Base-by-base conservation (phyloP, 495 filamentous ascomycete genomes). In the Mycothermus thermophilus region DNA sequence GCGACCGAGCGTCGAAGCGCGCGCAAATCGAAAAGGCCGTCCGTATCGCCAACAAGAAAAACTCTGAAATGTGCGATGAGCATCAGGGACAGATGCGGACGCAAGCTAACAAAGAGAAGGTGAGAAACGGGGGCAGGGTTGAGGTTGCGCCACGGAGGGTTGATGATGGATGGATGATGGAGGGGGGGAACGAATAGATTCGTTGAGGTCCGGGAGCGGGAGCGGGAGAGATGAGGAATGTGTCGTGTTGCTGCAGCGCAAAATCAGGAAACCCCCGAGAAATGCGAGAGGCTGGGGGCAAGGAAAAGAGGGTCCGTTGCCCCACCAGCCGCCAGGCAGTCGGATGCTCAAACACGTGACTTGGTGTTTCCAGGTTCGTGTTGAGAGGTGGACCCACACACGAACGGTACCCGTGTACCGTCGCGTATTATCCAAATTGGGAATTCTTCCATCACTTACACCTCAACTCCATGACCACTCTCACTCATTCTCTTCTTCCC, bases 211-310 rank as follows among this genome's bases (percentile, higher is more conserved):
- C 23, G n/a, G 13, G 31, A 34, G 15, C 27, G 42, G 16, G n/a
- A n/a, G 38, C 27, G 31, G 30, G 37, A 37, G 41, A 22, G 13
- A 16, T 23, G 6, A 29, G 12, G 35, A 16, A 16, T 30, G 16
- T 32, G 13, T 14, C 35, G 14, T n/a, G n/a, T n/a, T n/a, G n/a
- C n/a, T n/a, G n/a, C n/a, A n/a, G n/a, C n/a, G n/a, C n/a, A 33
- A 32, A 42, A 50, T 44, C 41, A 40, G 34, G 17, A 32, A 39
- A 35, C 35, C 39, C 22, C 37, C 39, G 45, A 38, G 36, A 54
- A 54, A 54, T 49, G 42, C 47, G 45, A 54, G 51, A 49, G 51
- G 51, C 50, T 54, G 50, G 50, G 50, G 32, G 13, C n/a, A n/a
- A n/a, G n/a, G n/a, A n/a, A n/a, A n/a, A n/a, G n/a, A n/a, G n/a